Percentiles rank a stretch among this genome's conserved stretches.
Evolutionary conservation across 2,329 filamentous ascomycete species (phyloP).

Genomic region (Fusarium newnesense): DNA sequence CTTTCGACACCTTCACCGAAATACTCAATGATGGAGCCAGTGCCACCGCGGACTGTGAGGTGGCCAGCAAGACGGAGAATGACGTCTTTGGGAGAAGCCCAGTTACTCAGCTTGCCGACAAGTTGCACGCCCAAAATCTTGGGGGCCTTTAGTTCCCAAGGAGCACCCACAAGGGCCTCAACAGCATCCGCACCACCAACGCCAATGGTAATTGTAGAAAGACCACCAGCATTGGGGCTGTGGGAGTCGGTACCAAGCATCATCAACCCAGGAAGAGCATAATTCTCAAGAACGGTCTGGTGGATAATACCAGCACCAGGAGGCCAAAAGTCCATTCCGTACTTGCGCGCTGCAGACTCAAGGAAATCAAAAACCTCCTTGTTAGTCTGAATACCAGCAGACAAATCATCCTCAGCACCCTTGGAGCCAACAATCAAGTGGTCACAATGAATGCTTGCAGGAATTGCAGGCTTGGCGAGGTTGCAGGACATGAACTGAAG

Average conservation of each 20-base stretch:
- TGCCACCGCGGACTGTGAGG: conserved; percentile 92
- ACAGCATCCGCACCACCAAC: conserved; percentile 98
- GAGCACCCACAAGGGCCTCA: conserved; percentile 93
- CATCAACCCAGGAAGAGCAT: conserved; percentile 96
- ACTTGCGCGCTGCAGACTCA: conserved; percentile 89
- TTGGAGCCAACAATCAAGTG: conserved; percentile 97
- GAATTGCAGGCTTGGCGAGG: conserved; percentile 87
- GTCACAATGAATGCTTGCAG: conserved; percentile 98
- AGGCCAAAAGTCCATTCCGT: conserved; percentile 96
- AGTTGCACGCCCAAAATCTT: conserved; percentile 88
- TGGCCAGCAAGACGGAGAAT: conserved; percentile 90
- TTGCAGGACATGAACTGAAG: conserved; percentile 99
- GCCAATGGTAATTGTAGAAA: conserved; percentile 94
- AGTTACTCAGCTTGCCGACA: conserved; percentile 84
- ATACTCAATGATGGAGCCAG: conserved; percentile 95
- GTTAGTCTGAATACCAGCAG: conserved; percentile 87
- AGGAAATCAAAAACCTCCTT: conserved; percentile 98
- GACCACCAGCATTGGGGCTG: conserved; percentile 94
- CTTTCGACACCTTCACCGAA: conserved; percentile 90
- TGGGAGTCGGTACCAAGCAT: conserved; percentile 99
- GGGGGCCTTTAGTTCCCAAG: conserved; percentile 97
- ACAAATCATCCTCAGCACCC: conserved; percentile 87
- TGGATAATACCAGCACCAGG: conserved; percentile 96
- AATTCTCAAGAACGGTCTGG: conserved; percentile 98
- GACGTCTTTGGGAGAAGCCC: conserved; percentile 95